These are phyloP conservation scores for Boeremia exigua DNA, from an alignment of 2,329 filamentous ascomycete species.

Conservation along the genomic window DNA sequence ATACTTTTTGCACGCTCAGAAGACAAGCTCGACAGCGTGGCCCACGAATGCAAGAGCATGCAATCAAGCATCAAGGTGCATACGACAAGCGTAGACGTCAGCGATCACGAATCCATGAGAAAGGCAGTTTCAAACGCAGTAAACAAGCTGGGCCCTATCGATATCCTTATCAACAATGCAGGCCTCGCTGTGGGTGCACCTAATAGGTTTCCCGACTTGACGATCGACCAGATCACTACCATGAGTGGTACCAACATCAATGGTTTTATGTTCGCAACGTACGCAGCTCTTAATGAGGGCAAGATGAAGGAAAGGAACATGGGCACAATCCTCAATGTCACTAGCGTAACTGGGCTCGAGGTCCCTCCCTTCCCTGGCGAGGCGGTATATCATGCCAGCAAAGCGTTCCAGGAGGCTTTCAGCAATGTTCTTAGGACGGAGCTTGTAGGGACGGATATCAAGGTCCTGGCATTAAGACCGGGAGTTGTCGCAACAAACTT, in stretches of 20 bases:
- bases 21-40: constrained; percentile 33
- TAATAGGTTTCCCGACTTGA: constrained; percentile 50
- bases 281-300: constrained; percentile 53
- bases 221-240: constrained; percentile 50
- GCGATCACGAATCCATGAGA: constrained; percentile 39
- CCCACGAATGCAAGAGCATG: constrained; percentile 21
- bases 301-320: constrained; percentile 49
- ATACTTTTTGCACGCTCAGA: constrained; percentile 52
- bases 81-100: constrained; percentile 44
- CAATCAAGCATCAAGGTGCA: constrained; percentile 29
- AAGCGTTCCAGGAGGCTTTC: constrained; percentile 58
- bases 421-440: constrained; percentile 58
- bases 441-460: constrained; percentile 54
- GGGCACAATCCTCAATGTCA: constrained; percentile 58
- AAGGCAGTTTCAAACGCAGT: constrained; percentile 27
- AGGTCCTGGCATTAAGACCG: constrained; percentile 55
- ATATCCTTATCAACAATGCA: constrained; percentile 58
- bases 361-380: constrained; percentile 58
- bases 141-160: constrained; percentile 47
- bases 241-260: constrained; percentile 59
- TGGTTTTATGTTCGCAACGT: constrained; percentile 55
- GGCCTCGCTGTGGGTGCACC: constrained; percentile 58
- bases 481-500: constrained; percentile 59
- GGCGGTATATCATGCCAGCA: constrained; percentile 57
- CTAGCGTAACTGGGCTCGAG: constrained; percentile 56